Evolutionary conservation across 2,329 filamentous ascomycete species (phyloP), one percentile per base, ranked within the genome.

Genomic region (Nemania abortiva): DNA sequence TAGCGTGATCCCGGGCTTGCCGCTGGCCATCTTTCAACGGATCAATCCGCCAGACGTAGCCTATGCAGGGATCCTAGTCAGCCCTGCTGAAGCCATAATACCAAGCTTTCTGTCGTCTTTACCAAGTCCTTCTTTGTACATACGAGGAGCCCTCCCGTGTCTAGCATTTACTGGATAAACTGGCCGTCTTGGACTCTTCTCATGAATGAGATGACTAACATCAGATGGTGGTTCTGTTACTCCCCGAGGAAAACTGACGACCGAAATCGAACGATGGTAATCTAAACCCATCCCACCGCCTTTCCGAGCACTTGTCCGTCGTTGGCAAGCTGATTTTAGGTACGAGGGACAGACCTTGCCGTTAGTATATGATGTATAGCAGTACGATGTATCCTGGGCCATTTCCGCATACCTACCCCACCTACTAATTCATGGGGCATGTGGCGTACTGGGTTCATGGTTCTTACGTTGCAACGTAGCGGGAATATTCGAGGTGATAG

Each of bases 141-240:
- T 60, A 37, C 52, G 18, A 18, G 49, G 37, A 20, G 27, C 31
- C 13, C 29, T 62, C 47, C 42, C 42, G 60, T 45, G 66, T 61
- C 50, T 52, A 50, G 61, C 55, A 65, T 24, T 65, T 39, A 53
- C 52, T 55, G 56, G 56, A 10, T 56, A 68, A 52, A 37, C 49
- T 49, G 62, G 53, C 29, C 20, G 56, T 58, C 52, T 50, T 27
- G 27, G 27, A 39, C 34, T 68, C 61, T 47, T 54, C 52, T 65
- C 54, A 53, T 52, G 42, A 56, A 68, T 68, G 66, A 68, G 57
- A 68, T 68, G 62, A 68, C 56, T 24, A 65, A 68, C 62, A 68
- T 68, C 57, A 69, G 66, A 62, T 69, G 37, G 49, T 69, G 58
- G 62, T 65, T 57, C 56, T 22, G 56, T 62, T 68, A 47, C 55